phyloP scores from a whole-genome alignment of 129 eudicot species.

The Artemisia argyi region DNA sequence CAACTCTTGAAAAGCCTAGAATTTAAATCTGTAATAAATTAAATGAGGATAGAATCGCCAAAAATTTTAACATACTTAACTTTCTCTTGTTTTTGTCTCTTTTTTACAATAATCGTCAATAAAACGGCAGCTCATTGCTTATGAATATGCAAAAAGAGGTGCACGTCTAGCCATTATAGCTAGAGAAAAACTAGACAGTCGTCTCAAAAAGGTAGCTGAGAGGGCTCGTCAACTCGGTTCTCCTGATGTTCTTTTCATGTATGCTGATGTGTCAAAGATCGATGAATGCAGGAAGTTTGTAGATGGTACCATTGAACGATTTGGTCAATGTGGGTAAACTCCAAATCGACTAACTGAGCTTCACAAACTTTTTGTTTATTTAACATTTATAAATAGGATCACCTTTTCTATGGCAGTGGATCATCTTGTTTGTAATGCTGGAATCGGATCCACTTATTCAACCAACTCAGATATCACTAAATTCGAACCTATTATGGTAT shows the following conservation, averaged over 20 bases:
- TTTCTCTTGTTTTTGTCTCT: neutral
- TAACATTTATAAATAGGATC: neutral
- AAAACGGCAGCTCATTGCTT: slow-evolving; percentile 37
- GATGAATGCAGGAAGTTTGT: slow-evolving; percentile 41
- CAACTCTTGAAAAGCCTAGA: too few relatives aligned
- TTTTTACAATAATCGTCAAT: neutral
- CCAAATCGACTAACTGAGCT: neutral
- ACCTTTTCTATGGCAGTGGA: slow-evolving; percentile 38
- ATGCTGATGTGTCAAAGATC: slow-evolving; percentile 46
- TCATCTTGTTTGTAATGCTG: slow-evolving; percentile 59
- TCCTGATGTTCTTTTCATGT: slow-evolving; percentile 41
- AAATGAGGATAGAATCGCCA: too few relatives aligned
- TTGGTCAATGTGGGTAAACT: slow-evolving; percentile 39
- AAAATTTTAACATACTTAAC: too few relatives aligned
- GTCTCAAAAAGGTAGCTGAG: slow-evolving; percentile 41
- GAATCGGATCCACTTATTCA: slow-evolving; percentile 30
- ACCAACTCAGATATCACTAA: slow-evolving; percentile 29
- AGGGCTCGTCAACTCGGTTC: slow-evolving; percentile 45
- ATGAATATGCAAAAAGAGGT: slow-evolving; percentile 49
- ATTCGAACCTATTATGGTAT: slow-evolving; percentile 47
- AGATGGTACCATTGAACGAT: slow-evolving; percentile 29
- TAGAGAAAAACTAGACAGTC: slow-evolving; percentile 34
- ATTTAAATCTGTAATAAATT: too few relatives aligned
- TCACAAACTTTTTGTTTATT: neutral
- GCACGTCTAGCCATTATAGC: slow-evolving; percentile 37